A percentile compares a stretch with the other conserved stretches of the same genome.
Evolutionary conservation across 1,284 basidiomycete genomes (phyloP).

Genomic region (Fomitopsis pinicola): DNA sequence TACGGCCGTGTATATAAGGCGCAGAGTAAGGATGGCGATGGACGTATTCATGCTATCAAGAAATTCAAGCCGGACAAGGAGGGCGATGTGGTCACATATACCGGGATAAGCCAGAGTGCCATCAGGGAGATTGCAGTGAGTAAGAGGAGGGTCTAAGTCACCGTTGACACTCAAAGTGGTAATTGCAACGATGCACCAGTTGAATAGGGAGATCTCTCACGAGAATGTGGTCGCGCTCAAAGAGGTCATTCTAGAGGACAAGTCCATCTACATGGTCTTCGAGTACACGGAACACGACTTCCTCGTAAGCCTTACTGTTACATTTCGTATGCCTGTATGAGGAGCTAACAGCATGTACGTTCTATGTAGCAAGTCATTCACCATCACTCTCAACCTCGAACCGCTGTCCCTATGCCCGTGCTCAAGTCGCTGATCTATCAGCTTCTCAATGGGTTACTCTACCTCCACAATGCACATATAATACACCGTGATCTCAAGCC

Average conservation of each 20-base stretch:
- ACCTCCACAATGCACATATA: slow-evolving; percentile 93
- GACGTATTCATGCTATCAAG: slow-evolving; percentile 89
- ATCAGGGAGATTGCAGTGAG: slow-evolving; percentile 92
- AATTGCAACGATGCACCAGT: slow-evolving; percentile 37
- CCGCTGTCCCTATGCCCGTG: slow-evolving; percentile 69
- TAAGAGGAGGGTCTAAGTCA: slow-evolving; percentile 10
- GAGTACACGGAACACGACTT: slow-evolving; percentile 99
- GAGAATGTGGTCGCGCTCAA: slow-evolving; percentile 89
- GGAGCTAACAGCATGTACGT: not conserved
- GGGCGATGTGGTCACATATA: slow-evolving; percentile 90
- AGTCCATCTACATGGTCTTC: slow-evolving; percentile 98
- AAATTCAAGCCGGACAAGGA: slow-evolving; percentile 99
- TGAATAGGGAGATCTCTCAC: slow-evolving; percentile 93
- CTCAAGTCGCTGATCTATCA: slow-evolving; percentile 95
- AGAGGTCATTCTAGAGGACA: slow-evolving; percentile 96
- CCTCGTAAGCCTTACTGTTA: slow-evolving; percentile 51
- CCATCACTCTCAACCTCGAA: slow-evolving; percentile 89
- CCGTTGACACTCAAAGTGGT: not conserved
- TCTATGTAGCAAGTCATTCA: slow-evolving; percentile 88
- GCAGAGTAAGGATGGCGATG: slow-evolving; percentile 65
- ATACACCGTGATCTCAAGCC: slow-evolving; percentile 97
- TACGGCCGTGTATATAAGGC: slow-evolving; percentile 99
- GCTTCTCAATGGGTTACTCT: slow-evolving; percentile 92
- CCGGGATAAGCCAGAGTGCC: slow-evolving; percentile 96
- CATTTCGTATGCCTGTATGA: not conserved